phyloP scores from a whole-genome alignment of 2,329 filamentous ascomycete genomes.

The Cladorrhinum sp. region DNA sequence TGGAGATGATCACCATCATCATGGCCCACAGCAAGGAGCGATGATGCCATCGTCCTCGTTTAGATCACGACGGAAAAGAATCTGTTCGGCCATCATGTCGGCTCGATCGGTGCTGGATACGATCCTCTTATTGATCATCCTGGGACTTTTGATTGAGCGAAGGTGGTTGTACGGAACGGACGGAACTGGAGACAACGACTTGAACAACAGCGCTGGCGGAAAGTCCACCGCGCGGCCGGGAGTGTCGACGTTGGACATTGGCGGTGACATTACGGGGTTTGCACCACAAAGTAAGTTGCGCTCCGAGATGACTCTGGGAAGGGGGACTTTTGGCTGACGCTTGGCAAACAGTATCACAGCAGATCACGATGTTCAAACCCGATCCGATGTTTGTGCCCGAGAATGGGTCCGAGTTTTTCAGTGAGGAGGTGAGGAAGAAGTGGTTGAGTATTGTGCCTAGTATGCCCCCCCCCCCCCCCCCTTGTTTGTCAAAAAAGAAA shows the following conservation, averaged over 20 bases:
- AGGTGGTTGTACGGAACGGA: conserved; percentile 19
- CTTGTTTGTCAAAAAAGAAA: too few species aligned
- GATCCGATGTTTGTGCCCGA: conserved; percentile 38
- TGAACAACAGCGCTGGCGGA: too few species aligned
- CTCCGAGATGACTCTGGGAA: background rate
- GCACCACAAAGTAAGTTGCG: conserved; percentile 35
- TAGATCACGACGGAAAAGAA: background rate
- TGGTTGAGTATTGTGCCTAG: conserved; percentile 42
- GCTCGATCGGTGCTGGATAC: conserved; percentile 34
- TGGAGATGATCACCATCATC: background rate
- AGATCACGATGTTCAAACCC: conserved; percentile 38
- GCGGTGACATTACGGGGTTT: conserved; percentile 41
- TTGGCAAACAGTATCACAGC: conserved; percentile 34
- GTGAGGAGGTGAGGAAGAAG: conserved; percentile 30
- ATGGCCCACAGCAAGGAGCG: too few species aligned
- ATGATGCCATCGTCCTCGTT: too few species aligned
- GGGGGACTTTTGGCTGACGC: background rate
- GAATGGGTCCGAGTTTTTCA: conserved; percentile 40
- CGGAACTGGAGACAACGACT: background rate
- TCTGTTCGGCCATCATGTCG: background rate
- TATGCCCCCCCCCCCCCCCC: conserved; percentile 17
- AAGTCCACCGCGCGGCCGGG: background rate
- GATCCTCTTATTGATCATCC: conserved; percentile 34
- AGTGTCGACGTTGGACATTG: conserved; percentile 31
- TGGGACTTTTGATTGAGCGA: conserved; percentile 36